A percentile compares a stretch with the other conserved stretches of the same genome.
Evolutionary conservation across 306 rosid species (phyloP).

Genomic region (Ceratonia siliqua): DNA sequence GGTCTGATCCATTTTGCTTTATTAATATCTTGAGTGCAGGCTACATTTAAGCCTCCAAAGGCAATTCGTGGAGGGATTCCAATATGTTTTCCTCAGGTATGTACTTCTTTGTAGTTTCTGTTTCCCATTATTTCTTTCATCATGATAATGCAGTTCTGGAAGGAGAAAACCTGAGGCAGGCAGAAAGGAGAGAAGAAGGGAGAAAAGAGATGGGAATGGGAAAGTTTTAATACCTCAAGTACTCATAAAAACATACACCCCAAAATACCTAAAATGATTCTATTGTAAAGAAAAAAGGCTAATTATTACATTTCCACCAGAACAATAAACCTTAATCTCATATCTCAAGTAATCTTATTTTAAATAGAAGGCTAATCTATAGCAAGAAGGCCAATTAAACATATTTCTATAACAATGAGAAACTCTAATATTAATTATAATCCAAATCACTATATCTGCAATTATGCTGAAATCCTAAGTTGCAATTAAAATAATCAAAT

Average conservation of each 20-base stretch:
- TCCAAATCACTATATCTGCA: background rate
- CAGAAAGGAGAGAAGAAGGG: slow-evolving; percentile 13
- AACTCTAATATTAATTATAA: background rate
- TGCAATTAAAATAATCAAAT: background rate
- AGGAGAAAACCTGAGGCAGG: slow-evolving; percentile 6
- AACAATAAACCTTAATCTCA: background rate
- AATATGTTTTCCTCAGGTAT: slow-evolving; percentile 84
- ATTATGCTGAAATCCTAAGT: background rate
- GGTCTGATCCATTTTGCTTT: slow-evolving; percentile 18
- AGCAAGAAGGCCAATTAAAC: background rate
- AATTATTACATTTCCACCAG: background rate
- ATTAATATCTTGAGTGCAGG: slow-evolving; percentile 47
- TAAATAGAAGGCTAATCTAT: background rate
- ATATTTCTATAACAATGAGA: background rate
- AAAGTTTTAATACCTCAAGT: background rate
- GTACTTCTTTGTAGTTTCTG: slow-evolving; percentile 40
- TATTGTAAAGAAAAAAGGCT: background rate
- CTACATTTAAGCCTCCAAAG: slow-evolving; percentile 69
- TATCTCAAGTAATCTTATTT: background rate
- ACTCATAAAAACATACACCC: background rate
- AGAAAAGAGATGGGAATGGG: background rate
- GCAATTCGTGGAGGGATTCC: slow-evolving; percentile 92
- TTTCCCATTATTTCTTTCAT: slow-evolving; percentile 34
- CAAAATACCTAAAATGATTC: background rate
- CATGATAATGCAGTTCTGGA: slow-evolving; percentile 10